Base-by-base conservation (phyloP, 768 basidiomycete species). In the Epithele typhae region DNA sequence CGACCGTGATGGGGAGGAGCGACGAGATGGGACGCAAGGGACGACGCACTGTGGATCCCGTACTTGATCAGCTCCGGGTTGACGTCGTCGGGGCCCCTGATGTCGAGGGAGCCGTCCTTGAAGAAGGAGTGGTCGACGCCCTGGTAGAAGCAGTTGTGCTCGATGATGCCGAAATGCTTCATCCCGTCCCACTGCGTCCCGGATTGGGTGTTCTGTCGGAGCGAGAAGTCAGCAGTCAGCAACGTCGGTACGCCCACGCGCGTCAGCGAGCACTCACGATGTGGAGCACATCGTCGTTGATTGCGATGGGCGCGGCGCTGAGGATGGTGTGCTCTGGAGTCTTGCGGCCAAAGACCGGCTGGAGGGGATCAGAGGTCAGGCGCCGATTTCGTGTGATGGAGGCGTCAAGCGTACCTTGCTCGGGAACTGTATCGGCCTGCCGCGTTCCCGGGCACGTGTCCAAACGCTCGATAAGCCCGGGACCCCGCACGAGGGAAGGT, bases 181-280 rank as follows among this genome's bases (percentile, higher is more conserved):
- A 84, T 46, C 7, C 82, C 81, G 53, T 85, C 83, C 82, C 82
- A 84, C 54, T 86, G 82, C 4, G 80, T 73, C 8, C 82, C 81
- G 0, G 81, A 82, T 65, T 85, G 84, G 0, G 82, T 82, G 52
- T 86, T 84, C 82, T 84, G 55, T 12, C 10, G 11, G 19, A 48
- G 21, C 27, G 27, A 7, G 27, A 14, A 30, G 8, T 30, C 27
- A 30, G 18, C n/a, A 14, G 5, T 36, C 6, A 19, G 8, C 15
- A 15, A 32, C 9, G n/a, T n/a, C 30, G 11, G 4, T 33, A 24
- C n/a, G 7, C 1, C 12, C 9, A 36, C 35, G n/a, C n/a, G 17
- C 35, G 35, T 7, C 12, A 36, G 7, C 7, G 6, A n/a, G n/a
- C 15, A 19, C 35, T 14, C 27, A 61, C 62, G 25, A 63, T 59